A percentile compares a stretch with the other conserved stretches of the same genome.
phyloP scores from a whole-genome alignment of 139 green algal species.

The Asterochloris sp. region DNA sequence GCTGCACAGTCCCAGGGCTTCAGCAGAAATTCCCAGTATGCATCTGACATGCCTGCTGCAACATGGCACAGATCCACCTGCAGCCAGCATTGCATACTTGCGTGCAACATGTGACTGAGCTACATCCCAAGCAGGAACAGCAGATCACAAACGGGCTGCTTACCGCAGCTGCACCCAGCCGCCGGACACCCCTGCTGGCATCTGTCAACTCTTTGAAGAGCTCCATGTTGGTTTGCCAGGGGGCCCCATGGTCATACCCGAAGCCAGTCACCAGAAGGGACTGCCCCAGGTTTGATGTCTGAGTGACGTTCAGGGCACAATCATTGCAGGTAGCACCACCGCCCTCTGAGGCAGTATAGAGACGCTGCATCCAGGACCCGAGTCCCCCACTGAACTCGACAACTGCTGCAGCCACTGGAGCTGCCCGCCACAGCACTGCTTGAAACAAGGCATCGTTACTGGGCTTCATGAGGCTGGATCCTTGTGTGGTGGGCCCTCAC shows the following conservation, averaged over 20 bases:
- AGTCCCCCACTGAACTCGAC: slow-evolving; percentile 57
- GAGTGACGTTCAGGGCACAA: slow-evolving; percentile 36
- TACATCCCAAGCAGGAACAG: not conserved
- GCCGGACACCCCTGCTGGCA: slow-evolving; percentile 67
- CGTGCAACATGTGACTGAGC: not conserved
- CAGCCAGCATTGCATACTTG: not conserved
- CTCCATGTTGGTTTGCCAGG: slow-evolving; percentile 82
- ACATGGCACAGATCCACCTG: slow-evolving; percentile 22
- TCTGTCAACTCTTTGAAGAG: slow-evolving; percentile 92
- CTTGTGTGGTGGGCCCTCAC: slow-evolving; percentile 21
- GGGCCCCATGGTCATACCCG: slow-evolving; percentile 79
- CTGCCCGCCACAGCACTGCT: slow-evolving; percentile 22
- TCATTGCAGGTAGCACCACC: slow-evolving; percentile 77
- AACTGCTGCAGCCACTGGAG: slow-evolving; percentile 32
- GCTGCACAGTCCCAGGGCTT: slow-evolving; percentile 70
- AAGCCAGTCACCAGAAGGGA: slow-evolving; percentile 77
- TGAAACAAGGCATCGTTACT: not conserved
- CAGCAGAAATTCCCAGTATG: slow-evolving; percentile 68
- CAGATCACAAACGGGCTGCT: slow-evolving; percentile 83
- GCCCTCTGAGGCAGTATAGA: slow-evolving; percentile 63
- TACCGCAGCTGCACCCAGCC: slow-evolving; percentile 84
- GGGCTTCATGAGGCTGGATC: not conserved
- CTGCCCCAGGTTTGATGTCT: slow-evolving; percentile 23
- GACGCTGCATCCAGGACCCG: slow-evolving; percentile 67
- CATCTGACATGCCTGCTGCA: slow-evolving; percentile 53